These are phyloP conservation scores for Hypoxylon sp. DNA, from an alignment of 2,329 filamentous ascomycete species.

Conservation along the genomic window DNA sequence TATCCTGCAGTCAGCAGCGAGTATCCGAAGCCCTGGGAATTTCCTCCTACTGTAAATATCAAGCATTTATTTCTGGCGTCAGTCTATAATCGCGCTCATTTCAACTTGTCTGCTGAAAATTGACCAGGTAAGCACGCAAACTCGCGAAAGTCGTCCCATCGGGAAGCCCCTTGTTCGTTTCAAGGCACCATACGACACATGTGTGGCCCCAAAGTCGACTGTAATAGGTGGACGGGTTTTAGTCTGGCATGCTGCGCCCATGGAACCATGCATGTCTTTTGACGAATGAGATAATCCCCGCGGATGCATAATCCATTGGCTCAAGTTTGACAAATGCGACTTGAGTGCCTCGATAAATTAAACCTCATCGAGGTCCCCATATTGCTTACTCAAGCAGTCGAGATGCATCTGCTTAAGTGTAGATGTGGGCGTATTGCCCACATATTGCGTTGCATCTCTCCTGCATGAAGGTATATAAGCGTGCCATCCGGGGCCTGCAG, in stretches of 20 bases:
- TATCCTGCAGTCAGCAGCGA: slow-evolving; percentile 31
- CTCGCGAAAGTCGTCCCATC: slow-evolving; percentile 36
- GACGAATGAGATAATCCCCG: slow-evolving; percentile 48
- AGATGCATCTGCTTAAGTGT: slow-evolving; percentile 43
- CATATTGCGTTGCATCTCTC: slow-evolving; percentile 46
- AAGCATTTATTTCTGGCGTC: slow-evolving; percentile 20
- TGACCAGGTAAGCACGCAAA: slow-evolving; percentile 27
- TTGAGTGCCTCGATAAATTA: slow-evolving; percentile 39
- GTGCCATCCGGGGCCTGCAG: slow-evolving; percentile 31
- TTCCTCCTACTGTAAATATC: slow-evolving; percentile 15
- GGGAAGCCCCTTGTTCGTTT: slow-evolving; percentile 42
- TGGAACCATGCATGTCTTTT: slow-evolving; percentile 41
- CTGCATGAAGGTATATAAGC: slow-evolving; percentile 43
- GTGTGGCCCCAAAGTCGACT: slow-evolving; percentile 42
- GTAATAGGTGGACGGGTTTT: slow-evolving; percentile 41
- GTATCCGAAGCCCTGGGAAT: slow-evolving; percentile 29
- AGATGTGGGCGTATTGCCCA: slow-evolving; percentile 36
- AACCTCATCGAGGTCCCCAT: slow-evolving; percentile 37
- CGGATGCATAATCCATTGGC: slow-evolving; percentile 43
- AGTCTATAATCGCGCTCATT: slow-evolving; percentile 19
- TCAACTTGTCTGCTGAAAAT: slow-evolving; percentile 14
- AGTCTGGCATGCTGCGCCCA: slow-evolving; percentile 37
- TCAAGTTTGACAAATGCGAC: slow-evolving; percentile 38
- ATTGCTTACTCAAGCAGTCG: slow-evolving; percentile 45
- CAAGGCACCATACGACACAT: slow-evolving; percentile 39